Base-by-base conservation (phyloP, 2,329 filamentous ascomycete genomes). In the Pezicula neosporulosa region DNA sequence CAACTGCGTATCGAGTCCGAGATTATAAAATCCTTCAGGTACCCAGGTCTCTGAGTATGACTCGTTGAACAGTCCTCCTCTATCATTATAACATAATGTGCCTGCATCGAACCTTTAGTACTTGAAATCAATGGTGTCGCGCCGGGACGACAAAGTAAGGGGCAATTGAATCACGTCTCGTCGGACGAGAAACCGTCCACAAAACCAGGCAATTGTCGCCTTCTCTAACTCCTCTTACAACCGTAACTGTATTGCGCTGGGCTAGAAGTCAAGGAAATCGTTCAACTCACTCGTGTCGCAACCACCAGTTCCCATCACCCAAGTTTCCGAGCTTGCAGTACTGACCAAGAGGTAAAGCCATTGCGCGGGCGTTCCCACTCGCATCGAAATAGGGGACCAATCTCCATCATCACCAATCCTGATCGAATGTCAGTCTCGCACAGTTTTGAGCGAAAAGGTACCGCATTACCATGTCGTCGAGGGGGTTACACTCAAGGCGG, bases 331-430 rank as follows among this genome's bases (percentile, higher is more conserved):
- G 39, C 85, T 75, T 12, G 80, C 77, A 6, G 86, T 90, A 61
- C 85, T 89, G 47, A 85, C 75, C 12, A 81, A 71, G 47, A 84
- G 75, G 57, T 80, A 77, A 33, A 83, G 71, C 50, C 71, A 68
- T 61, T 82, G 77, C 21, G 68, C 65, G 13, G 81, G 78, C 7
- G 69, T 72, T 47, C 83, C 83, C 18, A 79, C 74, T 60, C 72
- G 78, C 53, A 91, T 73, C 12, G 73, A 75, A 57, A 89, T 82
- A 6, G 85, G 81, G 15, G 86, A 90, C 88, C 88, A 92, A 56
- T 77, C 77, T 9, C 86, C 86, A 64, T 89, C 86, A 57, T 80
- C 75, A 44, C 83, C 83, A 55, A 80, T 76, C 81, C 81, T 83
- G 49, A 12, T 21, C 10, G 7, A 47, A 18, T 4, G 42, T 56